Conservation (phyloP, 176 grass and related monocot species). For the Oryza punctata region DNA sequence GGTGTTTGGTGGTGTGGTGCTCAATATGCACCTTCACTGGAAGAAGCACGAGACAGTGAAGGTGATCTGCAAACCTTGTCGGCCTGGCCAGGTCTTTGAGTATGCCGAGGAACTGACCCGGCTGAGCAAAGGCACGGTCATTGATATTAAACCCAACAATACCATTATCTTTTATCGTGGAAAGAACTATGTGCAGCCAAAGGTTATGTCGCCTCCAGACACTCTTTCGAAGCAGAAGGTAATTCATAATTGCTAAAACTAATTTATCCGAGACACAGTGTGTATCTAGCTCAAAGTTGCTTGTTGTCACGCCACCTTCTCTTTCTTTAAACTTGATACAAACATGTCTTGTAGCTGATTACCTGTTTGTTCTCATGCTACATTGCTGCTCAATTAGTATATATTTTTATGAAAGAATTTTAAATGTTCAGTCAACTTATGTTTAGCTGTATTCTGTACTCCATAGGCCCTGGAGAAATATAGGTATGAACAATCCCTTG, state of each 20-base stretch:
- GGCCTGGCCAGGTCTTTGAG: constrained; percentile 67
- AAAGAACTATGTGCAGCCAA: constrained; percentile 75
- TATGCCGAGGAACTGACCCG: constrained; percentile 58
- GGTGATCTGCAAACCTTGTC: constrained; percentile 70
- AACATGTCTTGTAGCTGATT: background rate
- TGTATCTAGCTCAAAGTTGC: background rate
- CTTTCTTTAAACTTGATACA: background rate
- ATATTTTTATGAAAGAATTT: background rate
- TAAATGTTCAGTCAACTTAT: background rate
- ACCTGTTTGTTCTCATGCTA: background rate
- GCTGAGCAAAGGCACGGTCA: constrained; percentile 63
- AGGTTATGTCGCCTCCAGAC: constrained; percentile 65
- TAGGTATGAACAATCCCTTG: constrained; percentile 80
- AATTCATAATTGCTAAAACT: constrained; percentile 10
- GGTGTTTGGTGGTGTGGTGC: constrained; percentile 79
- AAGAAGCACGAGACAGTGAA: constrained; percentile 82
- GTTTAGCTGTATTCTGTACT: background rate
- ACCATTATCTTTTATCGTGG: constrained; percentile 75
- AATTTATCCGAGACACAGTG: background rate
- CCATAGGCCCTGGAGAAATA: constrained; percentile 81
- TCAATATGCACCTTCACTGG: constrained; percentile 90
- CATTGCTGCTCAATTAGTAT: background rate
- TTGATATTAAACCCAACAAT: constrained; percentile 73
- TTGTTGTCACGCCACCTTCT: background rate
- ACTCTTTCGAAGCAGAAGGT: constrained; percentile 73